Evolutionary conservation across 345 rosid species (phyloP).

Genomic region (Linum lewisii): DNA sequence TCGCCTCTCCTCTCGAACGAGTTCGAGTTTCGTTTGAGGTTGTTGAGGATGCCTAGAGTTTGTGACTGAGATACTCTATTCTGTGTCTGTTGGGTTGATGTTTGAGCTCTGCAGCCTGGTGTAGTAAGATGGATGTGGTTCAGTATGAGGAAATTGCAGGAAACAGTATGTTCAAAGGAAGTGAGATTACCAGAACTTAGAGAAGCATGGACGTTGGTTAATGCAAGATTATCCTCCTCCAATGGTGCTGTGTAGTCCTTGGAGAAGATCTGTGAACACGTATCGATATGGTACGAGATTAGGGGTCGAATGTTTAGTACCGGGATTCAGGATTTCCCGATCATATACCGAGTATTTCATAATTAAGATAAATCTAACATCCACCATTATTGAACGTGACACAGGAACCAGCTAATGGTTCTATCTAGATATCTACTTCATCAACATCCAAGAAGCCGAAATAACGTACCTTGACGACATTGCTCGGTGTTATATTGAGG

Average conservation of each 20-base stretch:
- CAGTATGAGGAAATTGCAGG: not conserved
- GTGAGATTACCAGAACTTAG: constrained; percentile 25
- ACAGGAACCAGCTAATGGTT: not conserved
- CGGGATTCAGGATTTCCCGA: not conserved
- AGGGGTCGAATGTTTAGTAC: not conserved
- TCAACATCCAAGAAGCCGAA: not conserved
- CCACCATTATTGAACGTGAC: too few species aligned
- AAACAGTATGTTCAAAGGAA: not conserved
- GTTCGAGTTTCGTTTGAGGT: constrained; percentile 27
- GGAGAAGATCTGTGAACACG: constrained; percentile 49
- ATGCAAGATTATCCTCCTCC: constrained; percentile 19
- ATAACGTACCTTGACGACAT: constrained; percentile 55
- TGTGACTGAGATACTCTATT: constrained; percentile 17
- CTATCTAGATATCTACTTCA: not conserved
- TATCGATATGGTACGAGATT: not conserved
- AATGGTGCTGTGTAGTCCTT: constrained; percentile 29
- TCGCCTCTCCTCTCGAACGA: constrained; percentile 13
- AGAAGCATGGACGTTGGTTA: constrained; percentile 14
- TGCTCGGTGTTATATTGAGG: constrained; percentile 68
- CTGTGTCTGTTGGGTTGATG: constrained; percentile 16
- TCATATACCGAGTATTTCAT: too few species aligned
- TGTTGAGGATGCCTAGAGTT: constrained; percentile 38
- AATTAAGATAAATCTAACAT: too few species aligned
- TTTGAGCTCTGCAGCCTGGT: constrained; percentile 28
- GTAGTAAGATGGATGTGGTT: not conserved